Conservation (phyloP, 169 alveolate genomes). For the Cryptosporidium ryanae region DNA sequence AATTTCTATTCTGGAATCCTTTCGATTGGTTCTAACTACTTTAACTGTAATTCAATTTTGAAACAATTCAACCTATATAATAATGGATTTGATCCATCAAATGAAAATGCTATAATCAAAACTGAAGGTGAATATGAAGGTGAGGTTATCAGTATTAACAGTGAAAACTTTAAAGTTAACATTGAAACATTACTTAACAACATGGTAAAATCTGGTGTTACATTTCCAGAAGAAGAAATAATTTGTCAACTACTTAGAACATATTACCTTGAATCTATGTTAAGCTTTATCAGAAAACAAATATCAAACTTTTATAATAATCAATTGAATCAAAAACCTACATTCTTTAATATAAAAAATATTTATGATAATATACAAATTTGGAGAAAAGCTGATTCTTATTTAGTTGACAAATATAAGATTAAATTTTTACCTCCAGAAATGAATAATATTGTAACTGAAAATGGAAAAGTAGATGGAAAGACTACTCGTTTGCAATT, state of each 20-base stretch:
- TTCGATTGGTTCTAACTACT: background rate
- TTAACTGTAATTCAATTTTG: conserved; percentile 24
- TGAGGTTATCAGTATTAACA: background rate
- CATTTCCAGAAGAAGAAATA: conserved; percentile 35
- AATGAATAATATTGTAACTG: background rate
- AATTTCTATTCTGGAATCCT: conserved; percentile 20
- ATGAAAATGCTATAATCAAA: background rate
- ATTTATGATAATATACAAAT: conserved; percentile 11
- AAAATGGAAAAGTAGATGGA: background rate
- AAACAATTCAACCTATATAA: background rate
- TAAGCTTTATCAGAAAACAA: conserved; percentile 33
- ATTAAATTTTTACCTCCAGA: conserved; percentile 39
- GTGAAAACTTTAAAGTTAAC: conserved; percentile 21
- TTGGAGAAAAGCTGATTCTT: conserved; percentile 38
- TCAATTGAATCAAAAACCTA: conserved; percentile 53
- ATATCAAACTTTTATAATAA: conserved; percentile 16
- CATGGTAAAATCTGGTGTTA: conserved; percentile 20
- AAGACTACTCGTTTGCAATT: conserved; percentile 19
- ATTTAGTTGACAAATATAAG: conserved; percentile 4
- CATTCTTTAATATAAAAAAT: background rate
- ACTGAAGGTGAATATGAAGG: background rate
- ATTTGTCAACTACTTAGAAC: conserved; percentile 29
- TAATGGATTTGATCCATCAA: background rate
- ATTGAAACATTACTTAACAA: conserved; percentile 6
- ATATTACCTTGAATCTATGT: conserved; percentile 36